phyloP scores from a whole-genome alignment of 2,329 filamentous ascomycete genomes.

The Neopestalotiopsis clavispora region DNA sequence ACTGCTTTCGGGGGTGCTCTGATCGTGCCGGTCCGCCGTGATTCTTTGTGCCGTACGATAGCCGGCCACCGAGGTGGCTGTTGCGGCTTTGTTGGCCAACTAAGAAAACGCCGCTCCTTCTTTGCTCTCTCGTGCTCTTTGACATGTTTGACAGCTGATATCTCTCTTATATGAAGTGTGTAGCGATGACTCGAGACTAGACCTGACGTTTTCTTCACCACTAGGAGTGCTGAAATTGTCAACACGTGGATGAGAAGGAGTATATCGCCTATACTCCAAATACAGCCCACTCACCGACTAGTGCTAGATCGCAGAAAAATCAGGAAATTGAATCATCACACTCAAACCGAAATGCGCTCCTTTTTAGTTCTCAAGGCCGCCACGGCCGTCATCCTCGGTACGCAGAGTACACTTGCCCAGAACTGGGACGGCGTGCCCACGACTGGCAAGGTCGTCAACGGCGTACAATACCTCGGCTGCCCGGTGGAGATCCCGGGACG shows the following conservation, averaged over 20 bases:
- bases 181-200: neutral
- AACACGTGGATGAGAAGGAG: neutral
- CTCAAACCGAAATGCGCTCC: neutral
- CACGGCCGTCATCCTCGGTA: neutral
- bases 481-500: slow-evolving; percentile 23
- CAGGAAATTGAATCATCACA: neutral
- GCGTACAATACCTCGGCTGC: slow-evolving; percentile 24
- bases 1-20: neutral
- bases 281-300: neutral
- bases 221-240: neutral
- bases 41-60: slow-evolving; percentile 1
- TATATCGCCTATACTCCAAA: neutral
- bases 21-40: neutral
- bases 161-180: slow-evolving; percentile 3
- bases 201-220: neutral
- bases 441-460: slow-evolving; percentile 6
- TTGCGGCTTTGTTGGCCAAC: slow-evolving; percentile 2
- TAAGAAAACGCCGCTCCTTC: neutral
- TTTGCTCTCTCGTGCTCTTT: slow-evolving; percentile 1
- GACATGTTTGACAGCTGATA: neutral
- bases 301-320: neutral
- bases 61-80: neutral
- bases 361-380: neutral
- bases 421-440: slow-evolving; percentile 15
- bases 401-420: neutral